Conservation (phyloP, 169 alveolate species). For the Plasmodium chabaudi region DNA sequence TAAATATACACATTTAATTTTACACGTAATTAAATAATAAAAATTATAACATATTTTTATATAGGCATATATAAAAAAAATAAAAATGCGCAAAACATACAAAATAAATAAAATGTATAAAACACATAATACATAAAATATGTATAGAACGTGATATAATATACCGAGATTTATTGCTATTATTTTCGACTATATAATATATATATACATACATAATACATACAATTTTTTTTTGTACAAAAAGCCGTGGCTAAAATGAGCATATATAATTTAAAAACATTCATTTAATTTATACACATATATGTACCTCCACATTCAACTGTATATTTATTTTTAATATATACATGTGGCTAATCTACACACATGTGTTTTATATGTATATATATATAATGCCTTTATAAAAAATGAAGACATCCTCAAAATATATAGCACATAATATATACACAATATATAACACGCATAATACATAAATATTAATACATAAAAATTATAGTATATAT, state of each 20-base stretch:
- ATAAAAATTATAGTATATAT: too few relatives aligned
- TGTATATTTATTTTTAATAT: background rate
- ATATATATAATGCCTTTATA: constrained; percentile 6
- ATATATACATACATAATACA: too few relatives aligned
- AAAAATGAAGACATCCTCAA: too few relatives aligned
- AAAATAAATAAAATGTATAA: background rate
- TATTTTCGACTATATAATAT: too few relatives aligned
- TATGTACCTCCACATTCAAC: background rate
- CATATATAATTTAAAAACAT: constrained; percentile 22
- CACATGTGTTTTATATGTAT: background rate
- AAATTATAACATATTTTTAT: background rate
- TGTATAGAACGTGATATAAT: too few relatives aligned
- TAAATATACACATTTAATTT: constrained; percentile 40
- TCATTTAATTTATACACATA: constrained; percentile 6
- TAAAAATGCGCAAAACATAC: constrained; percentile 10
- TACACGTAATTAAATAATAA: constrained; percentile 5
- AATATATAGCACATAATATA: too few relatives aligned
- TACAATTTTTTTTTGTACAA: background rate
- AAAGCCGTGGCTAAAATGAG: constrained; percentile 1
- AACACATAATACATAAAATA: too few relatives aligned
- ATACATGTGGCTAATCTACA: too few relatives aligned
- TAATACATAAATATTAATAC: too few relatives aligned
- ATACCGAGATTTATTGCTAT: too few relatives aligned
- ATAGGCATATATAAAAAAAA: constrained; percentile 8
- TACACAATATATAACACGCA: too few relatives aligned